Evolutionary conservation across 2,329 filamentous ascomycete genomes (phyloP), one percentile per base, ranked within the genome.

Genomic region (Colletotrichum kahawae): DNA sequence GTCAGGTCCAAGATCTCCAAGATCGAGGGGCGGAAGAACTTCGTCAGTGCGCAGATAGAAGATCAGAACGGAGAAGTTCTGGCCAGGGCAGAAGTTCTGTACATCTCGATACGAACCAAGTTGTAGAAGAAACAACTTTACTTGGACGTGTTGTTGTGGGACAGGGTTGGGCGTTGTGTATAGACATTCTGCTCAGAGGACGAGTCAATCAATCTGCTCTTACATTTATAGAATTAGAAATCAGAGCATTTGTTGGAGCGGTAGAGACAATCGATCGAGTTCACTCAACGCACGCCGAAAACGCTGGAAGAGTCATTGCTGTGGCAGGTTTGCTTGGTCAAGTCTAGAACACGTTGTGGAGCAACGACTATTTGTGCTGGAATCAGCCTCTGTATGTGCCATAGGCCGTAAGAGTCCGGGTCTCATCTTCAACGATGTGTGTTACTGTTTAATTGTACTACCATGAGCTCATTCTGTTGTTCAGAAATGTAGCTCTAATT

Each of bases 1-100:
- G 82, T 83, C 29, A 81, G 79, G 31, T 80, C 82, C 2, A 81
- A 78, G 75, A 77, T 83, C 24, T 81, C 83, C 38, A 77, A 79
- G 16, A 79, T 81, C 0, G 79, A 84, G 13, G 84, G 83, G 3
- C 79, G 85, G 24, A 86, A 86, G 78, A 81, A 80, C 7, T 80
- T 71, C 24, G 77, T 86, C 21, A 71, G 71, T 27, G 81, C 82
- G 33, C 82, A 84, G 60, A 54, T 86, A 5, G 81, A 77, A 56
- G 77, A 83, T 57, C 79, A 82, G 38, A 76, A 79, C 7, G 84
- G 82, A 0, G 70, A 78, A n/a, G 79, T 81, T 24, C 56, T 85
- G 70, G 84, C 81, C 1, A 81, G 74, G 38, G 81, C 80, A 24
- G 76, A 77, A 8, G 67, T 76, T 2, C 9, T 77, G 31, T 77